Conservation (phyloP, 768 basidiomycete genomes). For the Trametes gibbosa region DNA sequence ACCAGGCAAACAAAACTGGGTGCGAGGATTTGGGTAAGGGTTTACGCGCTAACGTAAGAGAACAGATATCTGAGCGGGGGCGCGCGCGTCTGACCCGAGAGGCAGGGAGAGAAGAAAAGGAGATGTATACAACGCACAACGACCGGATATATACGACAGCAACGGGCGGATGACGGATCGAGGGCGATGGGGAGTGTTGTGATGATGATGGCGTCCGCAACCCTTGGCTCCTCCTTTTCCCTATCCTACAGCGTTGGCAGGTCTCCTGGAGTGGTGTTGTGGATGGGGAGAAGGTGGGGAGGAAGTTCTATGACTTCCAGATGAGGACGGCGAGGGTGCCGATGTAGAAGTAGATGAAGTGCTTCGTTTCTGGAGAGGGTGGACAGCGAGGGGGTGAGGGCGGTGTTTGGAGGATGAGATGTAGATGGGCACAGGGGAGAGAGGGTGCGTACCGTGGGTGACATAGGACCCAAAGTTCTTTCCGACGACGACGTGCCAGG, state of each 20-base stretch:
- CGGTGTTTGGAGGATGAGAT: constrained; percentile 1
- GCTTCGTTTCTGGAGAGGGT: constrained; percentile 77
- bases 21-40: no score
- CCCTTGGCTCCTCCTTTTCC: background rate
- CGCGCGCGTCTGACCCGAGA: background rate
- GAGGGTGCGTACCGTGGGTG: constrained; percentile 75
- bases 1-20: no score
- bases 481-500: constrained; percentile 98
- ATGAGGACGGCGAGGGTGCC: constrained; percentile 90
- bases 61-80: background rate
- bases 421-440: constrained; percentile 7
- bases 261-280: background rate
- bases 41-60: background rate
- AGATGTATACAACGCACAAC: background rate
- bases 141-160: background rate
- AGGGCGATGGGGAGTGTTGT: background rate
- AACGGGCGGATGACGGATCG: background rate
- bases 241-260: background rate
- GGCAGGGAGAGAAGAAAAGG: background rate
- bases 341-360: constrained; percentile 99
- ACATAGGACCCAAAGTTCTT: constrained; percentile 99
- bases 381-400: background rate
- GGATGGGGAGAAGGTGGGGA: background rate
- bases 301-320: constrained; percentile 75
- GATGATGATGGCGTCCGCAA: background rate